These are phyloP conservation scores for Cyclotella distinguenda DNA, from an alignment of 108 stramenopile genomes.

Conservation along the genomic window DNA sequence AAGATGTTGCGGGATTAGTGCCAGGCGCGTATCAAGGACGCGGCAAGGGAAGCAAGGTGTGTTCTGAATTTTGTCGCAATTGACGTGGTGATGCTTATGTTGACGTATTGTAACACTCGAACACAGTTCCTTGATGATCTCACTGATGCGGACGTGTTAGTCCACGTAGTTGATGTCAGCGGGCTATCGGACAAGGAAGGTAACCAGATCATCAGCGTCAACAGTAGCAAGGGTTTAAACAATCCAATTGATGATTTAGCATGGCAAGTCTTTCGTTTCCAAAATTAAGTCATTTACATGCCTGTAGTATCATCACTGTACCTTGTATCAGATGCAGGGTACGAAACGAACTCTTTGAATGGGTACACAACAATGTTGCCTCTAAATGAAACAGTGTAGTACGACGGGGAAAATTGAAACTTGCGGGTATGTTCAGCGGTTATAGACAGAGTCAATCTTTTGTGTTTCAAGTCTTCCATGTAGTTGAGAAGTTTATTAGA, in stretches of 20 bases:
- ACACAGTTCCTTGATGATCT: slow-evolving; percentile 90
- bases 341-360: slow-evolving; percentile 74
- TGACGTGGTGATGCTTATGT: too few relatives aligned
- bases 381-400: slow-evolving; percentile 79
- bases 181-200: slow-evolving; percentile 80
- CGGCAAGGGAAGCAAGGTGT: slow-evolving; percentile 77
- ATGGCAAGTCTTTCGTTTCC: slow-evolving; percentile 47
- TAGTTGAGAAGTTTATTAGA: slow-evolving; percentile 62
- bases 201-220: slow-evolving; percentile 42
- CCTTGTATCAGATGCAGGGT: neutral
- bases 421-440: slow-evolving; percentile 84
- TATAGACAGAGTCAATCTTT: slow-evolving; percentile 76
- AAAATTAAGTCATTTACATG: neutral
- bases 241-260: slow-evolving; percentile 74
- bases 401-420: slow-evolving; percentile 56
- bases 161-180: slow-evolving; percentile 75
- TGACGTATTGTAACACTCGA: neutral
- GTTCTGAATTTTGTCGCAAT: too few relatives aligned
- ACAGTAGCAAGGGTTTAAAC: slow-evolving; percentile 24
- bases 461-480: slow-evolving; percentile 50
- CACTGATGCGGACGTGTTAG: slow-evolving; percentile 86
- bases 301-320: neutral
- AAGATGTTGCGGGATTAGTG: slow-evolving; percentile 92
- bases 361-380: slow-evolving; percentile 81
- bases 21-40: slow-evolving; percentile 87